Evolutionary conservation across 129 eudicot species (phyloP).

Genomic region (Helianthus tuberosus): DNA sequence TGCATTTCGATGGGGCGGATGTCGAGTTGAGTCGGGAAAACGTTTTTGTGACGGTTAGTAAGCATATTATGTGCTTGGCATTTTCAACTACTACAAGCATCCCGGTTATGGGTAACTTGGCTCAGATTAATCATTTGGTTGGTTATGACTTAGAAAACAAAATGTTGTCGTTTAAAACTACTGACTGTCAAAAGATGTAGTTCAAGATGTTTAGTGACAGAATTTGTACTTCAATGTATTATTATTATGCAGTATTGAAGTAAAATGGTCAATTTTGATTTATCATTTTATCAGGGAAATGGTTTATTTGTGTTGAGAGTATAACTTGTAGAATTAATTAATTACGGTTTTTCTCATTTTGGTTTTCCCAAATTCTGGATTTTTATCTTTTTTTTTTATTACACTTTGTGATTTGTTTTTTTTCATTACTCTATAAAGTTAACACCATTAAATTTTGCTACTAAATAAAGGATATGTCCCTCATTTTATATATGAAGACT

Average conservation of each 20-base stretch:
- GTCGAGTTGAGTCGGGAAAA: constrained; percentile 34
- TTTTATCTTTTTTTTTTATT: too few relatives aligned
- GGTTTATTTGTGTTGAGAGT: too few relatives aligned
- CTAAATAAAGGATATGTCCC: too few relatives aligned
- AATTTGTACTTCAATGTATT: neutral
- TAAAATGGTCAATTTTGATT: neutral
- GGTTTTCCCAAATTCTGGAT: too few relatives aligned
- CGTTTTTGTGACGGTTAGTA: constrained; percentile 26
- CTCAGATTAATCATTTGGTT: constrained; percentile 48
- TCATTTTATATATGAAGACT: too few relatives aligned
- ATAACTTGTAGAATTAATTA: too few relatives aligned
- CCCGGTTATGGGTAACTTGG: constrained; percentile 43
- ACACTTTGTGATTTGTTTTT: too few relatives aligned
- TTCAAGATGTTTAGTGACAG: constrained; percentile 7
- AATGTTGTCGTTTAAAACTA: constrained; percentile 42
- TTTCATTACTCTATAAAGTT: too few relatives aligned
- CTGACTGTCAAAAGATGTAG: constrained; percentile 41
- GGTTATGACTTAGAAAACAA: constrained; percentile 48
- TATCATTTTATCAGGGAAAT: too few relatives aligned
- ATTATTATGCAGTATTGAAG: neutral
- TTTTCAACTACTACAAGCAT: neutral
- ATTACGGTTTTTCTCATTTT: too few relatives aligned
- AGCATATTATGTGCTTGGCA: constrained; percentile 40
- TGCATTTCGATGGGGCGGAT: constrained; percentile 52
- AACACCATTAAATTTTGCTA: too few relatives aligned